Conservation (phyloP, 805 yeast genomes). For the Millerago galiae region DNA sequence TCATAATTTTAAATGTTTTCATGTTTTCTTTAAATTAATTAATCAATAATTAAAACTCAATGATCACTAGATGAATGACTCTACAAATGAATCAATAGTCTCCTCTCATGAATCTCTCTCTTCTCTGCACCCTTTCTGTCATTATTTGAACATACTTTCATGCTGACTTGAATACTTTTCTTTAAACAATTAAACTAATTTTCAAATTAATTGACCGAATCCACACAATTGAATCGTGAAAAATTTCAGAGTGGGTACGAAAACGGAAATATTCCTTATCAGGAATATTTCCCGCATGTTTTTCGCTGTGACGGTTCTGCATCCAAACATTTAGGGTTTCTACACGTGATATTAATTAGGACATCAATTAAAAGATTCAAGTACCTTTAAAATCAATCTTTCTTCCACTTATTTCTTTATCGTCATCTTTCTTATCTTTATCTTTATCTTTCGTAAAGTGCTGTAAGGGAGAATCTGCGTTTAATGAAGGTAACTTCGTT, state of each 20-base stretch:
- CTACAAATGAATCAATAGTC: background rate
- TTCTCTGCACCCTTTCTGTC: background rate
- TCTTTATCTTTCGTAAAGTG: slow-evolving; percentile 10
- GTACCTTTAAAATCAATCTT: slow-evolving; percentile 9
- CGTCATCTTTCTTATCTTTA: background rate
- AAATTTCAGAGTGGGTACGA: slow-evolving; percentile 20
- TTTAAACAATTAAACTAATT: slow-evolving; percentile 11
- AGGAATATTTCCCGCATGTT: slow-evolving; percentile 1
- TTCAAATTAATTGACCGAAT: slow-evolving; percentile 15
- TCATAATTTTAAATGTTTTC: too few relatives aligned
- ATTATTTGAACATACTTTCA: slow-evolving; percentile 9
- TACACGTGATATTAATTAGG: background rate
- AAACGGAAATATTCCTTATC: slow-evolving; percentile 9
- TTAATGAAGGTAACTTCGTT: slow-evolving; percentile 6
- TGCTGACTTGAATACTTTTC: slow-evolving; percentile 8
- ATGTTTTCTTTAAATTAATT: background rate
- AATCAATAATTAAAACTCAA: background rate
- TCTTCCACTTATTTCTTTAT: background rate
- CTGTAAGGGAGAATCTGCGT: slow-evolving; percentile 15
- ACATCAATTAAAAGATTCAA: background rate
- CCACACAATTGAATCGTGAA: slow-evolving; percentile 3
- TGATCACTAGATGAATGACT: background rate
- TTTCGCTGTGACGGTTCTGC: background rate
- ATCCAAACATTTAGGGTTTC: background rate
- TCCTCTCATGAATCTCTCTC: background rate